phyloP scores from a whole-genome alignment of 257 asterid species.

The Vinca minor region DNA sequence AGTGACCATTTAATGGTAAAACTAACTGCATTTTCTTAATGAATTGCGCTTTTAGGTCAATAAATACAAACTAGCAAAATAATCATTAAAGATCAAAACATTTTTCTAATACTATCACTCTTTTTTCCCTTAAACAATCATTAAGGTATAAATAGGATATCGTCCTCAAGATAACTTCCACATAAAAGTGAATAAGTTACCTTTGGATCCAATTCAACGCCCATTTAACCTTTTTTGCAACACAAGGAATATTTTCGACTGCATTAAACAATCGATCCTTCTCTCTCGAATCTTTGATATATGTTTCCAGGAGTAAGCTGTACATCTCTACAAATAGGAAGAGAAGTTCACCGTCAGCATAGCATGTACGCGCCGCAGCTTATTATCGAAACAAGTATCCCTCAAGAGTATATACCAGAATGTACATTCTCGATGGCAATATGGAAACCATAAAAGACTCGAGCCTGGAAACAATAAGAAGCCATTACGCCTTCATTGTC shows the following conservation, averaged over 20 bases:
- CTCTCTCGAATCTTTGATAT: constrained; percentile 62
- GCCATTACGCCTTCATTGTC: constrained; percentile 10
- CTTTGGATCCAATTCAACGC: constrained; percentile 76
- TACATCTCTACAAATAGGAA: constrained; percentile 54
- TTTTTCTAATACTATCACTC: not conserved
- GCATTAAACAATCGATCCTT: constrained; percentile 59
- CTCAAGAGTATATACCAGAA: constrained; percentile 46
- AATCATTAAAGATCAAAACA: not conserved
- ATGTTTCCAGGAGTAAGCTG: constrained; percentile 79
- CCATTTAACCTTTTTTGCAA: constrained; percentile 67
- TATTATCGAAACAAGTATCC: not conserved
- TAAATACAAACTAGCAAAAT: not conserved
- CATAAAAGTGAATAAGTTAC: constrained; percentile 22
- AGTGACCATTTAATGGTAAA: not conserved
- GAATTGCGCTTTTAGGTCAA: not conserved
- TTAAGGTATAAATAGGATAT: not conserved
- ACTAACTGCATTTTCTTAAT: not conserved
- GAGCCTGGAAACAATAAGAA: constrained; percentile 41
- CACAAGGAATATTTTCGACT: constrained; percentile 54
- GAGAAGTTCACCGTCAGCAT: constrained; percentile 20
- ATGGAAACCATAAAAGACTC: constrained; percentile 86
- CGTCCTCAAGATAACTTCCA: not conserved
- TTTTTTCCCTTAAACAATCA: not conserved
- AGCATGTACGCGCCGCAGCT: constrained; percentile 8
- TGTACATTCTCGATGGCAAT: constrained; percentile 75